phyloP scores from a whole-genome alignment of 2,329 filamentous ascomycete species.

The Chaetomiaceae sp. region DNA sequence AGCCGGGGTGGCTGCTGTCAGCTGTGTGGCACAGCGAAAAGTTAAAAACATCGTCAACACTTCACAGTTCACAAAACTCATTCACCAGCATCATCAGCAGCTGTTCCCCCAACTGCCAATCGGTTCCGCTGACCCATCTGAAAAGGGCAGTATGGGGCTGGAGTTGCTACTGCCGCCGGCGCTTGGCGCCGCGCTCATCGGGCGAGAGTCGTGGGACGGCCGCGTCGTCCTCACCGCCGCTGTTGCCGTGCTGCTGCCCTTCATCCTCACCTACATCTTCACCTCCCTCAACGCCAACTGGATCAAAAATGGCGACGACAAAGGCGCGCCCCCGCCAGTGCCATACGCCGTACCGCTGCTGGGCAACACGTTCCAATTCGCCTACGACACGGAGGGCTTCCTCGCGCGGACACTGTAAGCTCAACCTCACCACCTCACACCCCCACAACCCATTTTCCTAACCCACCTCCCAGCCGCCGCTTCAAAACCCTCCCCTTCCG shows the following conservation, averaged over 20 bases:
- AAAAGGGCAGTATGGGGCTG: neutral
- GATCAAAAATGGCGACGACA: neutral
- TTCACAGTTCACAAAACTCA: too few species aligned
- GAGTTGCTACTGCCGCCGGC: neutral
- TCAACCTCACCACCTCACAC: neutral
- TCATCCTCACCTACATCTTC: slow-evolving; percentile 13
- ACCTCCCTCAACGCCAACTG: slow-evolving; percentile 6
- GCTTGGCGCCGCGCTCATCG: neutral
- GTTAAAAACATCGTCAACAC: too few species aligned
- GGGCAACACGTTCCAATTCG: slow-evolving; percentile 18
- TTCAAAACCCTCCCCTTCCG: slow-evolving; percentile 14
- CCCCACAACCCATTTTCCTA: neutral
- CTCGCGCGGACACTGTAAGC: slow-evolving; percentile 11
- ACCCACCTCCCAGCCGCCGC: neutral
- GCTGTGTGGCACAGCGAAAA: too few species aligned
- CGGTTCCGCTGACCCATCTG: too few species aligned
- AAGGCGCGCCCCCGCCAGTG: slow-evolving; percentile 8
- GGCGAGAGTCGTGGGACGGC: neutral
- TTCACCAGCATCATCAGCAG: too few species aligned
- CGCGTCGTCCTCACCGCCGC: neutral
- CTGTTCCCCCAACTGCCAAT: too few species aligned
- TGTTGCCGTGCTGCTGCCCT: slow-evolving; percentile 3
- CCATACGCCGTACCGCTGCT: slow-evolving; percentile 15
- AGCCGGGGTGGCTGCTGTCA: too few species aligned
- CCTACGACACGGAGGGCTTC: slow-evolving; percentile 14